Evolutionary conservation across 2,329 filamentous ascomycete genomes (phyloP).

Genomic region (Seiridium unicorne): DNA sequence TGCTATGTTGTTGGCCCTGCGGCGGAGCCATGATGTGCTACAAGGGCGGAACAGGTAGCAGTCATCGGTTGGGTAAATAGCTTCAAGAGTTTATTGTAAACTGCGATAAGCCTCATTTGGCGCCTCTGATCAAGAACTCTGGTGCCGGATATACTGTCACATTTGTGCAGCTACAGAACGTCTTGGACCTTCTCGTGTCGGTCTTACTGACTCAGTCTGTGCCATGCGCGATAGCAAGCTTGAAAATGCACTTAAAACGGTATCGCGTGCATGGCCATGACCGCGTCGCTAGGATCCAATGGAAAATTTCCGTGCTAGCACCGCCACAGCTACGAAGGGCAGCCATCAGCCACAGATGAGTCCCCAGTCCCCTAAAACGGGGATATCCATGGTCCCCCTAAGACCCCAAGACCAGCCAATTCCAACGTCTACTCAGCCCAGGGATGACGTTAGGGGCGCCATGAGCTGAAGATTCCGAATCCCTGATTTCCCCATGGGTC

Average conservation of each 20-base stretch:
- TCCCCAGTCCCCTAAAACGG: background rate
- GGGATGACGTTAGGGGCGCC: background rate
- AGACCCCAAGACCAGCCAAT: background rate
- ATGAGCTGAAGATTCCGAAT: background rate
- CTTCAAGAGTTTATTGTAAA: too few species aligned
- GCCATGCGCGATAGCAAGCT: background rate
- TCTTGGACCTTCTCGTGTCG: too few species aligned
- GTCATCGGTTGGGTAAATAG: too few species aligned
- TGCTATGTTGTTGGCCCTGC: slow-evolving; percentile 3
- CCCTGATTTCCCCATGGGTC: background rate
- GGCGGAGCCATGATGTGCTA: slow-evolving; percentile 2
- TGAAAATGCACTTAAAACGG: background rate
- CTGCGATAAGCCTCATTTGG: too few species aligned
- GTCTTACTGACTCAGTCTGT: too few species aligned
- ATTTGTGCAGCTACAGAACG: too few species aligned
- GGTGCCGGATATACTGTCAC: too few species aligned
- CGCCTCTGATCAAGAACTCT: too few species aligned
- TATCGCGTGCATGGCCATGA: background rate
- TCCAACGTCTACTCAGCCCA: background rate
- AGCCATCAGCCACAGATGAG: too few species aligned
- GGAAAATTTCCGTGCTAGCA: background rate
- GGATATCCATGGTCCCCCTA: background rate
- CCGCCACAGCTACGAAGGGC: too few species aligned
- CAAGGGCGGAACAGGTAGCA: too few species aligned
- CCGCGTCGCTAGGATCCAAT: background rate